Evolutionary conservation across 202 grass and related monocot species (phyloP), one percentile per base, ranked within the genome.

Genomic region (Eragrostis tef): DNA sequence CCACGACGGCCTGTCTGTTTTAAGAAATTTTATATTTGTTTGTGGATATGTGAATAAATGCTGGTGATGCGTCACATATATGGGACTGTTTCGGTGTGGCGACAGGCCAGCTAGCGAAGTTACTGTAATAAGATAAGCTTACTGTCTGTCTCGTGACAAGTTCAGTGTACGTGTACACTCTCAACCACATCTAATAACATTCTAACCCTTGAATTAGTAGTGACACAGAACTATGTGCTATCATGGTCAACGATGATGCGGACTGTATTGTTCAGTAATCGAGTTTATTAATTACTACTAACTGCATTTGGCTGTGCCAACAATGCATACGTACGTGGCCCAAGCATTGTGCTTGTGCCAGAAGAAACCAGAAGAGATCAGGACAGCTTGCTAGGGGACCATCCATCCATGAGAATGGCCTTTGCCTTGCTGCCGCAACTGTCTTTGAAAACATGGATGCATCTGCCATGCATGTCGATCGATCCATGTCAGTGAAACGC

Each of bases 1-100:
- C 85, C 70, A 82, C n/a, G 19, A 34, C 29, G 7, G 58, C 26
- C 42, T 71, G 51, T 20, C 51, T 54, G 51, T 8, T 20, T 7
- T n/a, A 20, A 8, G 8, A n/a, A 1, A 20, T 53, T 53, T 54
- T n/a, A 54, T 19, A 17, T 19, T 52, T 4, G 12, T 15, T 14
- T 49, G 47, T 19, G 14, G 6, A 16, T 53, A 6, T 7, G 6
- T 20, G n/a, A 20, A 54, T 8, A n/a, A 54, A 54, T 20, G 51
- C 51, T 20, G 51, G 51, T 54, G 50, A 54, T 54, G 51, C 17
- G 51, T 54, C 51, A 54, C 51, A 9, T 54, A 54, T 20, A 7
- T 54, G 51, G 8, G 51, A 54, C 51, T 54, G 51, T 54, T 54
- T 20, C 19, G 51, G 17, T 20, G 17, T 20, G 11, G 51, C 17